Base-by-base conservation (phyloP, 1,139 yeast genomes). In the Keqinozyma sinolaborantium region DNA sequence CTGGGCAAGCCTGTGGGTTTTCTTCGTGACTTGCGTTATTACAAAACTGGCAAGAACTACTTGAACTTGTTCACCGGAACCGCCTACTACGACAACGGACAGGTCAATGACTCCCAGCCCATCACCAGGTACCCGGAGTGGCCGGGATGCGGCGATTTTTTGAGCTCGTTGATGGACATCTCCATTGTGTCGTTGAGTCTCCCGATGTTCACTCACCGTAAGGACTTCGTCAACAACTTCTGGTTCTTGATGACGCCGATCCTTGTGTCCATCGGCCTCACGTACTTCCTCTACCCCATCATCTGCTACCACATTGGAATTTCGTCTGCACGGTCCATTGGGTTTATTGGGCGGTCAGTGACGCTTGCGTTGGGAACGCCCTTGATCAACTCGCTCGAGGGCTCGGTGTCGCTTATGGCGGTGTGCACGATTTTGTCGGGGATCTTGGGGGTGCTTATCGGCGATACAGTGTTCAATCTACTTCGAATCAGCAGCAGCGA, bases 101-200 rank as follows among this genome's bases (percentile, higher is more conserved):
- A 52, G 18, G 41, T 47, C 12, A 33, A 46, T 4, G 56, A 61
- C 34, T 51, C 44, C 14, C 15, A 33, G 11, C 25, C 35, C 3
- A 35, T 42, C 3, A 64, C 73, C 0, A 51, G 58, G 3, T 60
- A 67, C 7, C 70, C 71, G 1, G 56, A 58, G 25, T 72, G 79
- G 73, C 94, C 95, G 0, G 95, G 95, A 0, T 85, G 92, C 25
- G 95, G 95, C 2, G 95, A 84, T 48, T 64, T 84, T 9, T 65
- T 84, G 25, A 58, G 80, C 6, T 74, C 88, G 0, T 53, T 84
- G 39, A 78, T 84, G 81, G 94, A 83, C 45, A 72, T 83, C 4
- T 76, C 87, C 3, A 84, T 84, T 56, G 88, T 83, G 2, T 76
- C 90, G 1, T 62, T 84, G 29, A 77, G 90, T 14, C 60, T 84